Base-by-base conservation (phyloP, 805 yeast species). In the Saturnispora zaruensis region DNA sequence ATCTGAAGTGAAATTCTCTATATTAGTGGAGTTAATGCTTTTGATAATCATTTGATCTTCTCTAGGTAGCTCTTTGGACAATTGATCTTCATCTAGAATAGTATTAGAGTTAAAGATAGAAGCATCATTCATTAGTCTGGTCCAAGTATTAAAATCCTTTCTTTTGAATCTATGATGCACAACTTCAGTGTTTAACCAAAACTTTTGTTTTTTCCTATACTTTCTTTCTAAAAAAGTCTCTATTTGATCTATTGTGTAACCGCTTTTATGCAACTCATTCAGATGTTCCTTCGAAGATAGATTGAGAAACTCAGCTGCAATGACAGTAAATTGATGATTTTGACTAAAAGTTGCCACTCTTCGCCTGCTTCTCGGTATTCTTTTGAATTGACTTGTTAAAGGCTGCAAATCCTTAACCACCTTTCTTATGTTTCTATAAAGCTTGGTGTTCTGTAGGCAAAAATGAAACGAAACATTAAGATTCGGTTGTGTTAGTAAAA, bases 281-380 rank as follows among this genome's bases (percentile, higher is more conserved):
- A 68, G 50, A 8, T 63, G 58, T 1, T 52, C 24, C 32, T 55
- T 55, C 1, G 64, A 36, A 3, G 67, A 59, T 8, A 68, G 50
- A 21, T 55, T 56, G 21, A 68, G 51, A 46, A 62, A 66, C 23
- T 60, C 65, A 0, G 70, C 66, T 1, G 68, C 57, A 51, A 65
- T 66, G 1, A 64, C 63, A 0, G 69, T 66, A 48, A 61, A 67
- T 8, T 64, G 65, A 51, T 68, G 70, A 8, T 67, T 53, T 45
- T 66, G 68, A 23, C 58, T 49, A 44, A 66, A 68, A 5, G 57
- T 58, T 45, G 55, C 61, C 13, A 48, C 41, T 38, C 66, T 55
- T 21, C 63, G 52, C 33, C 48, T 57, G 2, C 48, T 33, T 2
- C 25, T 28, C 1, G 61, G 59, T 4, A 54, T 43, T 5, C 53